Conservation (phyloP, 495 filamentous ascomycete genomes). For the Daldinia loculata region DNA sequence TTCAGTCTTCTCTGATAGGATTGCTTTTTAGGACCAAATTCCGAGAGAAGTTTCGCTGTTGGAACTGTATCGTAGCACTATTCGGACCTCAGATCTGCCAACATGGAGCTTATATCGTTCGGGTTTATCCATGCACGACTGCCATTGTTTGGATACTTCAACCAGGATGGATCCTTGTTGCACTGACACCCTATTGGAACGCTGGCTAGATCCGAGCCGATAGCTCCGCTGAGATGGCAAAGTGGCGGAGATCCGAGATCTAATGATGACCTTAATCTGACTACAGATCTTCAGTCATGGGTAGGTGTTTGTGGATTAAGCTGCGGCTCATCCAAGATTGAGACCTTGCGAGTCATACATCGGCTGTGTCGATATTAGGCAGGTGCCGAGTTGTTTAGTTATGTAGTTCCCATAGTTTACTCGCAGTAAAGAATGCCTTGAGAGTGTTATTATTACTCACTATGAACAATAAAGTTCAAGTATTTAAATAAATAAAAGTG, state of each 20-base stretch:
- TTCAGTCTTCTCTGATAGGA: no score
- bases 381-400: no score
- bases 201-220: constrained; percentile 16
- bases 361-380: not conserved
- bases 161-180: not conserved
- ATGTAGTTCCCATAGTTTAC: no score
- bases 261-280: constrained; percentile 21
- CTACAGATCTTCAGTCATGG: constrained; percentile 1
- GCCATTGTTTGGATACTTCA: not conserved
- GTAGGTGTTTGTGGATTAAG: not conserved
- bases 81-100: not conserved
- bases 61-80: not conserved
- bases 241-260: constrained; percentile 28
- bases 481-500: no score
- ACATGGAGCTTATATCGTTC: not conserved
- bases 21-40: no score
- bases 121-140: not conserved
- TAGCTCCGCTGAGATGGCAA: constrained; percentile 8
- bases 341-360: not conserved
- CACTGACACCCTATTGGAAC: not conserved
- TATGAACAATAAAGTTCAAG: no score
- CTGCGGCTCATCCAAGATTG: not conserved
- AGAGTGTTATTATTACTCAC: no score
- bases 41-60: no score
- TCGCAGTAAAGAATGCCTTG: no score